phyloP scores from a whole-genome alignment of 1,284 basidiomycete species.

The Polyporus tsugae region DNA sequence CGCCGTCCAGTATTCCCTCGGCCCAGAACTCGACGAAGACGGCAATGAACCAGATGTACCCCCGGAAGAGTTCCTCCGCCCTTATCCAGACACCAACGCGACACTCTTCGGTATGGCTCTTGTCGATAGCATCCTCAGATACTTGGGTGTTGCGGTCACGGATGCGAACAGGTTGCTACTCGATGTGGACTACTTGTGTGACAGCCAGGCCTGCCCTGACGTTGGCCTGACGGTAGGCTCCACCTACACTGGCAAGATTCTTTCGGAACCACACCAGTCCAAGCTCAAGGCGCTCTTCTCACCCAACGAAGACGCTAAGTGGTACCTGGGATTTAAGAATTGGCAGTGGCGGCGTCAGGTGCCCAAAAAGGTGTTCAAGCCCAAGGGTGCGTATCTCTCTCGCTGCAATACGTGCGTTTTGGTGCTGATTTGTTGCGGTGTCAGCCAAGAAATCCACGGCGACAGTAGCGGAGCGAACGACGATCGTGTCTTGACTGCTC shows the following conservation, averaged over 20 bases:
- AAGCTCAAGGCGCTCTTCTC: constrained; percentile 3
- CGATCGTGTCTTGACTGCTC: not conserved
- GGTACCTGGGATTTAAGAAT: not conserved
- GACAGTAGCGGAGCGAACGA: not conserved
- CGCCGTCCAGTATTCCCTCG: not conserved
- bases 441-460: not conserved
- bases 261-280: not conserved
- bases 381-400: not conserved
- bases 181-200: not conserved
- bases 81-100: not conserved
- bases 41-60: not conserved
- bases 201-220: not conserved
- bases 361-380: not conserved
- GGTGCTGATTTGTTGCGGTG: not conserved
- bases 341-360: not conserved
- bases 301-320: constrained; percentile 6
- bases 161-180: not conserved
- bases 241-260: not conserved
- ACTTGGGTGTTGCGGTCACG: not conserved
- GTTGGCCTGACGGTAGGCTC: not conserved
- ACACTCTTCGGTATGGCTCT: not conserved
- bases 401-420: not conserved
- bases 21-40: not conserved
- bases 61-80: not conserved
- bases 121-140: not conserved